Percentiles rank a stretch among this genome's conserved stretches.
Evolutionary conservation across 2,329 filamentous ascomycete genomes (phyloP).

Genomic region (Aspergillus carbonarius): DNA sequence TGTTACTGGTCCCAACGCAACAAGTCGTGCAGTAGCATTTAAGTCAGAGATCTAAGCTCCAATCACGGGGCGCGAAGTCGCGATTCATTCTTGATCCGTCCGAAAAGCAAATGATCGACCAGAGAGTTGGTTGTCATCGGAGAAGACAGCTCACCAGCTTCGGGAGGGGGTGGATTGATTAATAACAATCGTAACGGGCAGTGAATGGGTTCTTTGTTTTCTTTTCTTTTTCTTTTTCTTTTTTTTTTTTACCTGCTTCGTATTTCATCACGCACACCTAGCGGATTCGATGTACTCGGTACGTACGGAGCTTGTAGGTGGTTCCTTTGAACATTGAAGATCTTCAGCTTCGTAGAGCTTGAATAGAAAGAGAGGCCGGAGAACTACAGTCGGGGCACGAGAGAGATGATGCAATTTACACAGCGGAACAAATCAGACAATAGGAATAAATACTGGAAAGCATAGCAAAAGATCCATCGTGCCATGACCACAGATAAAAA

Average conservation of each 20-base stretch:
- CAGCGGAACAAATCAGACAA: not conserved
- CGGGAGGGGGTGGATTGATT: constrained; percentile 9
- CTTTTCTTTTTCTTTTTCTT: not conserved
- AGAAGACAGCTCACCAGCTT: constrained; percentile 21
- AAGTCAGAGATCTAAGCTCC: constrained; percentile 11
- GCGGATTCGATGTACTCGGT: not conserved
- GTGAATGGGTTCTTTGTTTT: not conserved
- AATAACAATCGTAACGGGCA: constrained; percentile 2
- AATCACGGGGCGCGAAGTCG: constrained; percentile 14
- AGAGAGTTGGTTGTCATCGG: constrained; percentile 16
- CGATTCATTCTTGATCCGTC: constrained; percentile 22
- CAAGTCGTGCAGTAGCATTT: constrained; percentile 21
- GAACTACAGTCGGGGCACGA: not conserved
- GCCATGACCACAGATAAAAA: not conserved
- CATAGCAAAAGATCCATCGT: not conserved
- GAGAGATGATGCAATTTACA: not conserved
- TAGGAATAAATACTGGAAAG: not conserved
- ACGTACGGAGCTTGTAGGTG: not conserved
- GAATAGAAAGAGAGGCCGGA: not conserved
- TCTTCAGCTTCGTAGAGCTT: not conserved
- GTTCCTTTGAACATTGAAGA: not conserved
- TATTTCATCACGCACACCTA: not conserved
- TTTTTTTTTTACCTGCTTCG: not conserved
- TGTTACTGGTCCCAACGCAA: constrained; percentile 9
- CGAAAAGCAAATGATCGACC: constrained; percentile 21